Evolutionary conservation across 2,329 filamentous ascomycete species (phyloP), one percentile per base, ranked within the genome.

Genomic region (Neofusicoccum sp.): DNA sequence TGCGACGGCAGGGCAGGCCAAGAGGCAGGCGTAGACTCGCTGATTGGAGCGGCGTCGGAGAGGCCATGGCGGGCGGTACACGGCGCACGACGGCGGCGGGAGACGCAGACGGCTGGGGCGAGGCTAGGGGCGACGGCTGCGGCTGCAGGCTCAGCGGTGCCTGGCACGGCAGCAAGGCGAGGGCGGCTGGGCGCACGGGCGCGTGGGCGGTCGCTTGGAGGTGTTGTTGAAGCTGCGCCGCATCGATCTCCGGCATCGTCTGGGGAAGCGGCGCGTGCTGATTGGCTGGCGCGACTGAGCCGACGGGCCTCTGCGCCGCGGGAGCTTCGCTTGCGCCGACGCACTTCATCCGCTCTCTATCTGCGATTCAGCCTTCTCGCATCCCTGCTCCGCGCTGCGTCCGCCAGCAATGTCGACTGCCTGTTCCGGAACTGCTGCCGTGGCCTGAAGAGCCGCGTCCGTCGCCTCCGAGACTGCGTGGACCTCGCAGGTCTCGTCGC

Each of bases 291-390:
- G 20, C 20, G 31, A 24, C 30, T 47, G 44, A 31, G 26, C 44
- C 44, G 44, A 26, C 44, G 44, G 44, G 44, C 44, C 44, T 47
- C 11, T 14, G 6, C 44, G 44, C 20, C 16, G 48, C 9, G 16
- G 16, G 16, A 7, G 40, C 16, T 20, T 43, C 40, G 40, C 40
- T 43, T 43, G 40, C 11, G 20, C 28, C 45, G 12, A 20, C 12
- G 12, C 26, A 26, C 36, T 11, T 20, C 24, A 36, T 24, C 33
- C 31, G 14, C 47, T 36, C 20, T 56, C 51, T 56, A 33, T 56
- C 28, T 56, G 51, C 51, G 51, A 43, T 56, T 56, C 51, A 56
- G 51, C 26, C 51, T 16, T 56, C 40, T 31, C 20, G 11, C 49
- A 5, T 6, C 49, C 34, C 12, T 26, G 11, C 9, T 11, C 40